Evolutionary conservation across 306 rosid species (phyloP), one percentile per base, ranked within the genome.

Genomic region (Malus fusca): DNA sequence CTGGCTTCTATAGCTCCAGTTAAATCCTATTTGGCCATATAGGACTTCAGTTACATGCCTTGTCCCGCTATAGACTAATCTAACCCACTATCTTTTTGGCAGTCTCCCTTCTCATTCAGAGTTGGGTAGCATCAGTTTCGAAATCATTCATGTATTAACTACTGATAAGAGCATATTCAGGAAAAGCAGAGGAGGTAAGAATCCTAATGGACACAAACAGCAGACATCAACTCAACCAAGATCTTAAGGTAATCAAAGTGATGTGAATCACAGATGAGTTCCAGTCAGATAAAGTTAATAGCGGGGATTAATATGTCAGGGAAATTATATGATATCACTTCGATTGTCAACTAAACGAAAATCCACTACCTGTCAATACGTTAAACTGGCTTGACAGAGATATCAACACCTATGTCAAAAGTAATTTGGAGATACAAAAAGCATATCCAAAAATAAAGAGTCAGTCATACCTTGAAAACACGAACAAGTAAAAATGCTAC

Each of bases 401-500:
- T 43, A 68, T 59, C 14, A 6, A 11, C 22, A 4, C 31, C 8
- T 63, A 28, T 17, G 26, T 22, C 42, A 56, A 40, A 42, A 68
- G 28, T 40, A 69, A 55, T 7, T n/a, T 25, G 56, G 21, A 69
- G n/a, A 56, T 17, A n/a, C 11, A 69, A 28, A 70, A 61, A 6
- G 33, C 48, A 69, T 10, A 48, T 15, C 14, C 14, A 35, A 58
- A 66, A 46, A 30, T 52, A 33, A 56, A 72, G 58, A 64, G 40
- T 15, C 44, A 73, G 64, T 14, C 77, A 80, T 88, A 90, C 99
- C 99, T 92, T 96, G 80, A 92, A 89, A 30, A 96, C 94, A 26
- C 99, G 88, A 69, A 96, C 96, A 56, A 96, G 97, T 5, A 90
- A 71, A 84, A 96, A 96, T 58, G 99, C 96, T 31, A 96, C 98